Evolutionary conservation across 129 eudicot genomes (phyloP), one percentile per base, ranked within the genome.

Genomic region (Gnaphalium uliginosum): DNA sequence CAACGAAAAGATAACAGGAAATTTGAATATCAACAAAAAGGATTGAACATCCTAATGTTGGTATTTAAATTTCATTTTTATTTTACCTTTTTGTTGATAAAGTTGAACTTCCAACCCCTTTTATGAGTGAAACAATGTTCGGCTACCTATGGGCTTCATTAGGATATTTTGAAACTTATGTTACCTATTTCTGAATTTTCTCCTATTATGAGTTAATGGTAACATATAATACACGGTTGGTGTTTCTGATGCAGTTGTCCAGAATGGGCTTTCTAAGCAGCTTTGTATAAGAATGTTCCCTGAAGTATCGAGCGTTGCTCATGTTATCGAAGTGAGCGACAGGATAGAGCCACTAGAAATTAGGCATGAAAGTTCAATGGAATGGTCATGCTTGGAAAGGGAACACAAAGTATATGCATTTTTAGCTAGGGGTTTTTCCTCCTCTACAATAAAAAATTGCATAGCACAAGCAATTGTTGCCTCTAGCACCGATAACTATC

Each of bases 401-500:
- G 96, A 87, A 43, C 86, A 91, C 67, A 83, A 72, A 72, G 81
- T 75, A 1, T 91, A 88, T 64, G 87, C 97, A 18, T 83, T 81
- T 76, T 76, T 91, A 70, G 81, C 86, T 0, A 71, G 78, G 60
- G 85, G 88, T 23, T 82, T 89, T 32, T 75, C 85, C 19, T 32
- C 90, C 13, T 86, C 39, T 50, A 25, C 81, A 46, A 81, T 74
- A 68, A 76, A 71, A 69, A 84, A 85, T 62, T 89, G 92, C 88
- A 63, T 92, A 74, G 46, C 30, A 14, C 84, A 88, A 32, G 95
- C 96, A 41, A 82, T 92, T 51, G 81, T 82, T 76, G 97, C 97
- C 53, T 89, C 97, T 2, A 92, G 96, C 72, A 92, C 96, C 0
- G 97, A 92, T 82, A 85, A 89, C 69, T 89, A 85, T 70, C 97